These are phyloP conservation scores for Chalciporus piperatus DNA, from an alignment of 768 basidiomycete species.

Conservation along the genomic window DNA sequence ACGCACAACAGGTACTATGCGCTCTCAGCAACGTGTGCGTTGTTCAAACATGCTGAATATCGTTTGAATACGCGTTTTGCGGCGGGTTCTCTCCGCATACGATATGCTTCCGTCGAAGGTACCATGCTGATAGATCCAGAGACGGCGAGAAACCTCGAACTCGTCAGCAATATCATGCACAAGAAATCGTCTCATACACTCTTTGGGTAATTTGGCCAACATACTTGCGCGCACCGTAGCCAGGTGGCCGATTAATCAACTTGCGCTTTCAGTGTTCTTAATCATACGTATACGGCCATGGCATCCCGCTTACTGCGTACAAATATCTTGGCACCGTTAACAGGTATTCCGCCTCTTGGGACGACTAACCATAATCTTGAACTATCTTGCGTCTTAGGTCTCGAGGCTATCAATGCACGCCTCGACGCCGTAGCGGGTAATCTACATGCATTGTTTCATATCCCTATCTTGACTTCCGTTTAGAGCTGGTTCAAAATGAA, in stretches of 20 bases:
- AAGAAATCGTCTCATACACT: slow-evolving; percentile 73
- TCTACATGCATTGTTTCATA: not conserved
- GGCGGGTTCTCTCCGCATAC: slow-evolving; percentile 64
- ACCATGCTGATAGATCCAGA: slow-evolving; percentile 95
- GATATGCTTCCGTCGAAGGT: slow-evolving; percentile 78
- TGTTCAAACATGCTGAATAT: slow-evolving; percentile 82
- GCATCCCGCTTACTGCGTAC: slow-evolving; percentile 75
- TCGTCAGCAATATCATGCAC: slow-evolving; percentile 71
- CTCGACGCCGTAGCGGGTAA: slow-evolving; percentile 85
- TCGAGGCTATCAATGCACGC: slow-evolving; percentile 69
- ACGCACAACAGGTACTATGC: slow-evolving; percentile 69
- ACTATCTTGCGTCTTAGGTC: slow-evolving; percentile 3
- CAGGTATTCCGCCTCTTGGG: slow-evolving; percentile 39
- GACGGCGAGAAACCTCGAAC: slow-evolving; percentile 83
- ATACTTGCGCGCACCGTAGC: too few species aligned
- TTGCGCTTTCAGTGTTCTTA: slow-evolving; percentile 49
- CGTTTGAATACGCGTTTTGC: slow-evolving; percentile 72
- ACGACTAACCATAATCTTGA: not conserved
- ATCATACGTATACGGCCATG: slow-evolving; percentile 90
- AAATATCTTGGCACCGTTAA: slow-evolving; percentile 80
- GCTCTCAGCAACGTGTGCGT: slow-evolving; percentile 77
- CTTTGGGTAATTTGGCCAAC: slow-evolving; percentile 54
- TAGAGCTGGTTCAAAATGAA: slow-evolving; percentile 77
- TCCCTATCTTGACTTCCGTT: slow-evolving; percentile 3
- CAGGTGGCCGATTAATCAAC: not conserved